Evolutionary conservation across 2,329 filamentous ascomycete species (phyloP).

Genomic region (Apiospora rasikravindrae): DNA sequence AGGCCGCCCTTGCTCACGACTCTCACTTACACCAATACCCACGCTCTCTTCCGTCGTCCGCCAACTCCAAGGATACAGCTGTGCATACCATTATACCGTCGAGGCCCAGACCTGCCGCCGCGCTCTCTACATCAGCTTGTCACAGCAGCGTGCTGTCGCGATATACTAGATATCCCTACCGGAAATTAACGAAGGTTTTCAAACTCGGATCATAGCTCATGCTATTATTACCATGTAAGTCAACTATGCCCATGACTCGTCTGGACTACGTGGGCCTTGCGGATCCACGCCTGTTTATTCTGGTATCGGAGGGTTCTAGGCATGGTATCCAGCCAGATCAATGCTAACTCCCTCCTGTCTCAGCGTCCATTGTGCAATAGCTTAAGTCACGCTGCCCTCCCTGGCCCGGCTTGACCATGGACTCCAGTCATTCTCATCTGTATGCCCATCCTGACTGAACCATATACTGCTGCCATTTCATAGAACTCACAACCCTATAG

Average conservation of each 20-base stretch:
- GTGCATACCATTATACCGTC: not conserved
- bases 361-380: slow-evolving; percentile 45
- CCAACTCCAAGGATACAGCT: slow-evolving; percentile 23
- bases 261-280: slow-evolving; percentile 38
- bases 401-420: slow-evolving; percentile 50
- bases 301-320: slow-evolving; percentile 35
- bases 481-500: slow-evolving; percentile 47
- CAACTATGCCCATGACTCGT: slow-evolving; percentile 44
- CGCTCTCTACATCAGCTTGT: not conserved
- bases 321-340: slow-evolving; percentile 38
- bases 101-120: not conserved
- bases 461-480: slow-evolving; percentile 25
- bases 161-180: slow-evolving; percentile 32
- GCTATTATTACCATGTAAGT: slow-evolving; percentile 48
- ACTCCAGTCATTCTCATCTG: slow-evolving; percentile 57
- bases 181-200: slow-evolving; percentile 35
- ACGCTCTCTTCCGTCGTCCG: slow-evolving; percentile 24
- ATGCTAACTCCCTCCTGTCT: slow-evolving; percentile 45
- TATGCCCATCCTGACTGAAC: slow-evolving; percentile 43
- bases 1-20: slow-evolving; percentile 23
- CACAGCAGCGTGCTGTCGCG: not conserved
- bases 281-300: slow-evolving; percentile 34
- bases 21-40: slow-evolving; percentile 28
- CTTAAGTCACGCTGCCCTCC: slow-evolving; percentile 42
- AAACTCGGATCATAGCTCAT: slow-evolving; percentile 38